Conservation (phyloP, 164 flowering plant species). For the Kalanchoe fedtschenkoi region DNA sequence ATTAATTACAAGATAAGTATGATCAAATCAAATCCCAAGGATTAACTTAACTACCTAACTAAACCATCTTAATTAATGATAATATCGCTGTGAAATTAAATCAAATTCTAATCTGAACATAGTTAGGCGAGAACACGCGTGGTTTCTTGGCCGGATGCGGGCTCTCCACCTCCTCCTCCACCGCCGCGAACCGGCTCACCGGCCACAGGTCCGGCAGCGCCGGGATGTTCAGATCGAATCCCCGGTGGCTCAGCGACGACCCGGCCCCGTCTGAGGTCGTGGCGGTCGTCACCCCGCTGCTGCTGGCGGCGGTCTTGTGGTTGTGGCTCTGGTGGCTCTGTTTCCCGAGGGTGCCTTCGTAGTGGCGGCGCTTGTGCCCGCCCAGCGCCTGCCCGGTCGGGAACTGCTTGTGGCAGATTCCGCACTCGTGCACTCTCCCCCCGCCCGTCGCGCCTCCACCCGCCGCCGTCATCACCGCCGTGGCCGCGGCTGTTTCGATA, state of each 20-base stretch:
- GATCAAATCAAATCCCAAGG: background rate
- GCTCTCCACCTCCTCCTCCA: conserved; percentile 41
- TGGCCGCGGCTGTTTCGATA: conserved; percentile 12
- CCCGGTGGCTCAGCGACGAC: conserved; percentile 23
- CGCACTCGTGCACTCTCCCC: conserved; percentile 38
- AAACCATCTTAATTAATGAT: background rate
- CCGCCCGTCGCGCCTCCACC: conserved; percentile 12
- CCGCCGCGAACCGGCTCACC: conserved; percentile 16
- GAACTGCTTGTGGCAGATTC: conserved; percentile 48
- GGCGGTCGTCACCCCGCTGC: conserved; percentile 19
- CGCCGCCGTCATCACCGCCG: conserved; percentile 13
- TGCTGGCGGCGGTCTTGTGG: background rate
- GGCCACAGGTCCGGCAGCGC: conserved; percentile 32
- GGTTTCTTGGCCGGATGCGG: conserved; percentile 45
- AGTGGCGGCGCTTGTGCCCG: conserved; percentile 67
- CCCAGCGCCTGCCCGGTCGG: conserved; percentile 65
- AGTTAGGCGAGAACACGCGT: conserved; percentile 15
- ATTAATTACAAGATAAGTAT: conserved; percentile 6
- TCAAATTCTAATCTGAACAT: background rate
- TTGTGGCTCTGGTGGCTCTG: background rate
- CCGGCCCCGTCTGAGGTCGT: conserved; percentile 35
- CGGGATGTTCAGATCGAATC: conserved; percentile 49
- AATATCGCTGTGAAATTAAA: background rate
- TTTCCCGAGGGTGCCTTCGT: conserved; percentile 31
- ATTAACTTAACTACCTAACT: background rate